Percentiles rank a stretch among this genome's conserved stretches.
These are phyloP conservation scores for Mallotus repandus DNA, from an alignment of 441 rosid genomes.

Conservation along the genomic window DNA sequence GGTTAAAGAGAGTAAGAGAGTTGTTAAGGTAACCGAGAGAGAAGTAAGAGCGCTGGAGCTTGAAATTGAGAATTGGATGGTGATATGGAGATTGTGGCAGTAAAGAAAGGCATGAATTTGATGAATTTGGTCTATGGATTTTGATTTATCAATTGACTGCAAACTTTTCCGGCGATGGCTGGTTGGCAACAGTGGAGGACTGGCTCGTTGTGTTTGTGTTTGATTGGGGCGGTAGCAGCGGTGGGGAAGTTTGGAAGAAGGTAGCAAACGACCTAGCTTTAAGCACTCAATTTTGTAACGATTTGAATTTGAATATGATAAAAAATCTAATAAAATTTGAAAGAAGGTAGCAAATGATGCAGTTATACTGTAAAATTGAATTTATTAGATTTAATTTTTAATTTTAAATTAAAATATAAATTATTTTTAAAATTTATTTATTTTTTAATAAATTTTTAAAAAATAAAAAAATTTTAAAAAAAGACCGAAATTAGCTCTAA, in stretches of 20 bases:
- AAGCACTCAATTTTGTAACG: too few species aligned
- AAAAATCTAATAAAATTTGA: too few species aligned
- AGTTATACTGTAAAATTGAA: too few species aligned
- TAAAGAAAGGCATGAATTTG: conserved; percentile 66
- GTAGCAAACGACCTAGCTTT: conserved; percentile 23
- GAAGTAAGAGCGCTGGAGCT: conserved; percentile 73
- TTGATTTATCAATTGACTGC: conserved; percentile 41
- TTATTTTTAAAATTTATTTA: too few species aligned
- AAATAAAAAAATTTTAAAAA: too few species aligned
- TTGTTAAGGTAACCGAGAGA: conserved; percentile 39
- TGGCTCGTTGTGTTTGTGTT: neutral
- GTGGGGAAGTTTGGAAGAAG: conserved; percentile 23
- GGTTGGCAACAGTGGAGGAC: conserved; percentile 17
- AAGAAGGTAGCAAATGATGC: too few species aligned
- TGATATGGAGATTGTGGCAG: conserved; percentile 53
- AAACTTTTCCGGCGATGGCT: conserved; percentile 35
- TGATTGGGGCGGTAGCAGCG: conserved; percentile 22
- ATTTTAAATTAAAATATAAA: too few species aligned
- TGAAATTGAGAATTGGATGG: conserved; percentile 58
- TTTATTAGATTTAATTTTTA: too few species aligned
- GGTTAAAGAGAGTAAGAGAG: conserved; percentile 51
- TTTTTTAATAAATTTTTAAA: too few species aligned
- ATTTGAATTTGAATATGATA: too few species aligned
- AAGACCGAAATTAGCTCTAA: too few species aligned
- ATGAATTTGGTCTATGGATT: conserved; percentile 33